Evolutionary conservation across 108 stramenopile genomes (phyloP), one percentile per base, ranked within the genome.

Genomic region (Schizochytrium sp.): DNA sequence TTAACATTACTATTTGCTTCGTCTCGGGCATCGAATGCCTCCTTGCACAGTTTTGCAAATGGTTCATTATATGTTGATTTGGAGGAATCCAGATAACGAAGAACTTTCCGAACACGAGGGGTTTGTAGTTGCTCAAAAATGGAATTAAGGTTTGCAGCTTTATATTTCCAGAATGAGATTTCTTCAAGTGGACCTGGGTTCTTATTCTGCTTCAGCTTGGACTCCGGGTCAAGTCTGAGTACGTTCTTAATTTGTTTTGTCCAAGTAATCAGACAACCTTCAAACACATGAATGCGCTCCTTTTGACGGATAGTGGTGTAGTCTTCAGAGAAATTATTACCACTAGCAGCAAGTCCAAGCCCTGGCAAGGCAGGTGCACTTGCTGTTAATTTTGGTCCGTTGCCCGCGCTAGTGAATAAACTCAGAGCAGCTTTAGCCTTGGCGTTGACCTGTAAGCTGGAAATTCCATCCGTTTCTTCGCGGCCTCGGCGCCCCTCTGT

Each of bases 1-100:
- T 89, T 90, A 56, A 49, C 89, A 90, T 91, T 94, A 47, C 91
- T 91, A 72, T 92, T 94, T 7, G 94, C 93, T 72, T 94, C 94
- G 38, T 91, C 88, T 1, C 94, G 76, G 0, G 94, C 93, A 50
- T 91, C 17, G 57, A 94, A 94, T 1, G 92, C 90, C 72, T 94
- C 92, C 87, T 94, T 94, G 88, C 93, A 94, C 10, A 94, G 92
- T 89, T 92, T 93, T 12, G 93, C 94, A 57, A 94, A 94, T 17
- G 94, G 94, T 0, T 72, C 92, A 5, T 93, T 93, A 88, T 94
- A 94, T 13, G 94, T 94, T 53, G 90, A 91, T 72, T 93, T 89
- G 1, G 90, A 88, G 19, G 46, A 4, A 88, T 94, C 94, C 61
- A 94, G 61, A 64, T 72, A 90, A 50, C 91, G 64, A 8, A 94